A percentile compares a stretch with the other conserved stretches of the same genome.
Conservation (phyloP, 148 eudicot genomes). For the Rhododendron ovatum region DNA sequence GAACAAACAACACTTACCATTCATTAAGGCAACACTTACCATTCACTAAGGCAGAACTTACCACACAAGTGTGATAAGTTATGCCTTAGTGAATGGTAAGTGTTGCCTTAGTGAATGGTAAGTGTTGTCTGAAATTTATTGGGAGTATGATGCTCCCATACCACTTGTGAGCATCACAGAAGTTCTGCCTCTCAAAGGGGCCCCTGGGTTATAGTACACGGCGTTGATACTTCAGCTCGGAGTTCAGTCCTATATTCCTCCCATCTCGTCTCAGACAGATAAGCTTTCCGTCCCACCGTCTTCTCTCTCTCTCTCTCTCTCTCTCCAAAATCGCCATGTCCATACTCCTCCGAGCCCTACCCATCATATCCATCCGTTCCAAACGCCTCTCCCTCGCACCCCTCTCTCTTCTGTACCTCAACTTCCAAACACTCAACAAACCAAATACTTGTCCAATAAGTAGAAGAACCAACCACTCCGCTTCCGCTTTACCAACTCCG, state of each 20-base stretch:
- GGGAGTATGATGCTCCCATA: too few species aligned
- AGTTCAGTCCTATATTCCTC: not conserved
- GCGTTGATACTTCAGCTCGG: not conserved
- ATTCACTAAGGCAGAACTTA: too few species aligned
- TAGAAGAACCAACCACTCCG: slow-evolving; percentile 5
- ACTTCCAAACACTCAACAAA: slow-evolving; percentile 17
- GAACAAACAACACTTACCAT: too few species aligned
- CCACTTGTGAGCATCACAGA: too few species aligned
- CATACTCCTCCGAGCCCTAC: slow-evolving; percentile 45
- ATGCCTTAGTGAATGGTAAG: too few species aligned
- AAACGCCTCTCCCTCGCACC: slow-evolving; percentile 28
- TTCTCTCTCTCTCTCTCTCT: too few species aligned
- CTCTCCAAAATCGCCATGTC: slow-evolving; percentile 31
- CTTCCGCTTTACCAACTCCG: slow-evolving; percentile 16
- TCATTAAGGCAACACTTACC: too few species aligned
- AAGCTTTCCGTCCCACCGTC: slow-evolving; percentile 5
- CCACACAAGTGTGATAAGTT: too few species aligned
- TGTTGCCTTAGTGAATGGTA: too few species aligned
- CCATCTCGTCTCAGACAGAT: slow-evolving; percentile 12
- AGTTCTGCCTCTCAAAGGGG: too few species aligned
- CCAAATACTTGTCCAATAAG: not conserved
- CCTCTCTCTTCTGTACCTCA: slow-evolving; percentile 25
- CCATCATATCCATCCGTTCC: slow-evolving; percentile 33
- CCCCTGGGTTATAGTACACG: too few species aligned
- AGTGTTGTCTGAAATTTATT: too few species aligned